Conservation (phyloP, 2,329 filamentous ascomycete species). For the Penicillium sp. region DNA sequence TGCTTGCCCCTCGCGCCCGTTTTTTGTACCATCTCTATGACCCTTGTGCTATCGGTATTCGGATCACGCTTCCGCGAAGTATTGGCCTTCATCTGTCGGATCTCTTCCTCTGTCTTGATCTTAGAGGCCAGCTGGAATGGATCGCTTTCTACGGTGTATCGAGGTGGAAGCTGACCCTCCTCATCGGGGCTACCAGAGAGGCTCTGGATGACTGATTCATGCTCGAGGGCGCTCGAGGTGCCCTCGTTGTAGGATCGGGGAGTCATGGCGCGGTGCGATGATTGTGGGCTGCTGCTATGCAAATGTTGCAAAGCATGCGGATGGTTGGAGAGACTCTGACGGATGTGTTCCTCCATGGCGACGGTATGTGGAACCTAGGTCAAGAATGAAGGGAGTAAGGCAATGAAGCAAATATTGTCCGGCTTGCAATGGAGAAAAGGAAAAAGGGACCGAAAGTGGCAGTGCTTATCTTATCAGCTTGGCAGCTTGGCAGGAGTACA, state of each 20-base stretch:
- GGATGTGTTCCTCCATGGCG: conserved; percentile 30
- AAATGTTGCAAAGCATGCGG: conserved; percentile 27
- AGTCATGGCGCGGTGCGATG: conserved; percentile 22
- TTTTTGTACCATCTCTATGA: conserved; percentile 14
- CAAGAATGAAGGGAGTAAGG: conserved; percentile 2
- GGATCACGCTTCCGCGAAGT: conserved; percentile 67
- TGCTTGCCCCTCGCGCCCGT: conserved; percentile 43
- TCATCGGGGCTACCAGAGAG: conserved; percentile 37
- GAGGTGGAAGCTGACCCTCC: conserved; percentile 51
- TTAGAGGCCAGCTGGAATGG: conserved; percentile 76
- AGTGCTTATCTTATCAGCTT: conserved; percentile 16
- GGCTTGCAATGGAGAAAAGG: background rate
- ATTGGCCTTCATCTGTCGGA: conserved; percentile 76
- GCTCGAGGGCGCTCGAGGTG: conserved; percentile 46
- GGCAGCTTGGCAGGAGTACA: background rate
- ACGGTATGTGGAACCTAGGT: background rate
- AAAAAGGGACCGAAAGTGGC: conserved; percentile 3
- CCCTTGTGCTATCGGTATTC: conserved; percentile 6
- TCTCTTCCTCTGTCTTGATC: conserved; percentile 75
- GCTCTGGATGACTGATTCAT: conserved; percentile 25
- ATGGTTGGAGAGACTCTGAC: conserved; percentile 30
- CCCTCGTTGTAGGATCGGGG: conserved; percentile 32
- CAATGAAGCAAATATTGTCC: background rate
- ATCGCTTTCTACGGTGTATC: conserved; percentile 66
- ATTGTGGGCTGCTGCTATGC: conserved; percentile 21